Conservation (phyloP, 352 stramenopile species). For the Globisporangium ultimum region DNA sequence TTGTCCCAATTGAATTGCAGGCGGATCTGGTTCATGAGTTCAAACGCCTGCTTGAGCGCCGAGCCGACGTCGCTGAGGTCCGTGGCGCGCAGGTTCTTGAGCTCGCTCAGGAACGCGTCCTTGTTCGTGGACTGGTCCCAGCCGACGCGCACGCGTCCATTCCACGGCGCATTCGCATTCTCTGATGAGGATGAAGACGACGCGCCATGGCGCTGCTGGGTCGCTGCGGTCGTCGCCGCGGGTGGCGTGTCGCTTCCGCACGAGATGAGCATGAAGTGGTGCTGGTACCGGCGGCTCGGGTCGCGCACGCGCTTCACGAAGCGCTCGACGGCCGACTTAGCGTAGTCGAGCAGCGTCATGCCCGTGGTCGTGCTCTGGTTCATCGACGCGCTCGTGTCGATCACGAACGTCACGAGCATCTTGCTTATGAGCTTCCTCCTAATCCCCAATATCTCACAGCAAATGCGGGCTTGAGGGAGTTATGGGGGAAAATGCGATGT, state of each 20-base stretch:
- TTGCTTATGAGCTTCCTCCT: background rate
- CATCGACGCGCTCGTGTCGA: slow-evolving; percentile 90
- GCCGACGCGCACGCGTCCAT: slow-evolving; percentile 72
- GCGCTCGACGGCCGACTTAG: slow-evolving; percentile 85
- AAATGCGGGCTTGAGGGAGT: too few relatives aligned
- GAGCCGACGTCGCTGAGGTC: slow-evolving; percentile 78
- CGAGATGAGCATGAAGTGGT: slow-evolving; percentile 89
- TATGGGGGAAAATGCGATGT: too few relatives aligned
- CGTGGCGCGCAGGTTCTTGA: slow-evolving; percentile 80
- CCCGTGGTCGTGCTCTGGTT: slow-evolving; percentile 86
- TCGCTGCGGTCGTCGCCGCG: slow-evolving; percentile 2
- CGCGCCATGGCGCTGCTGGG: slow-evolving; percentile 13
- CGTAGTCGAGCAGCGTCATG: slow-evolving; percentile 88
- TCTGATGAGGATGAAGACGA: too few relatives aligned
- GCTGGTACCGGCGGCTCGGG: slow-evolving; percentile 77
- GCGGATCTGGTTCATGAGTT: slow-evolving; percentile 89
- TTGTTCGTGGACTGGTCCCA: slow-evolving; percentile 88
- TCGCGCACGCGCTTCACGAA: slow-evolving; percentile 87
- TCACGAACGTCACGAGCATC: slow-evolving; percentile 89
- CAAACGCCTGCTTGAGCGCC: slow-evolving; percentile 74
- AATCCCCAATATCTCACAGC: too few relatives aligned
- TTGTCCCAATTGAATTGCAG: slow-evolving; percentile 88
- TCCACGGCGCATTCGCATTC: slow-evolving; percentile 25
- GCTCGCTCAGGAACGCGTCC: slow-evolving; percentile 70
- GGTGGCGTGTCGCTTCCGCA: slow-evolving; percentile 47